Base-by-base conservation (phyloP, 768 basidiomycete species). In the Trametes gibbosa region DNA sequence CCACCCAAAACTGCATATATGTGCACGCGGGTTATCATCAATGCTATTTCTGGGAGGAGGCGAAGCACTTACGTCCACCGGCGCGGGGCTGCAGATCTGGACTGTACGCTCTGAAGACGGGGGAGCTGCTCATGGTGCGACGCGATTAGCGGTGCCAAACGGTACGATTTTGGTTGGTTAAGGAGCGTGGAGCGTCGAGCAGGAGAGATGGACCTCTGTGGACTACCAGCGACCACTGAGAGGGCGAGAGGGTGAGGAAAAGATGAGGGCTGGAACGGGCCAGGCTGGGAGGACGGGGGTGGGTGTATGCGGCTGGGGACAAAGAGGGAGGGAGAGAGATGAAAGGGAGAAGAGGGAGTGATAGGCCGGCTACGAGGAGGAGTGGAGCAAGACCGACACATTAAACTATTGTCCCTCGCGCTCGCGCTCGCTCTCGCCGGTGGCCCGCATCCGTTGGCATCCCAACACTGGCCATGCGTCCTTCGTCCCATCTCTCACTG, bases 201-300 rank as follows among this genome's bases (percentile, higher is more conserved):
- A 32, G 45, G 21, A 2, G 53, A 37, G 49, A 40, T 55, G 43
- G 32, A 58, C 59, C 59, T 63, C 64, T 45, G 56, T 51, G 50
- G 59, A 50, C 64, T 65, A 53, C 64, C 64, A 58, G 66, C 63
- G 64, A 64, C 64, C 55, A 59, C 41, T 51, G 59, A 50, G 55
- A 55, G 56, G 46, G 47, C n/a, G 25, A 24, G 40, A 32, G 7
- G 35, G 37, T 23, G 35, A 40, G 48, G 24, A 46, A 45, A 25
- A 43, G 53, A 51, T 47, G 56, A 45, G 48, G 7, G 43, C 23
- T 25, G 29, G 49, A 40, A 29, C 40, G 50, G 32, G 25, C 45
- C 54, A 47, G 59, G 29, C 43, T 53, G 49, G 48, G 53, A 35
- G 42, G 29, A 54, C 53, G 10, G 39, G 23, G 42, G 37, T 29